Base-by-base conservation (phyloP, 2,329 filamentous ascomycete species). In the Trichoderma atrobrunneum region DNA sequence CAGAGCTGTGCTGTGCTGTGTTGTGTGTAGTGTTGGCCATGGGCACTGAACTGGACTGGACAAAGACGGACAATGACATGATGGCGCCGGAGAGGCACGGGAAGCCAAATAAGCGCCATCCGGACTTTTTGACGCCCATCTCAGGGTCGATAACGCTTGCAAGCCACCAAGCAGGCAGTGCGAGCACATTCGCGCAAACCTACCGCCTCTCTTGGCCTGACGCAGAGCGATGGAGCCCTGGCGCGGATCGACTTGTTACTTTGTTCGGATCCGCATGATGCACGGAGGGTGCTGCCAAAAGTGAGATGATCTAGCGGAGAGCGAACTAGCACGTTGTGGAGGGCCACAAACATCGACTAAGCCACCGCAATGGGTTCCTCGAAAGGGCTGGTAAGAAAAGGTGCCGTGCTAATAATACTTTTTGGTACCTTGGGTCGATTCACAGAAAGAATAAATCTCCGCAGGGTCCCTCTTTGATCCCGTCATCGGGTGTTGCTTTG, bases 301-400 rank as follows among this genome's bases (percentile, higher is more conserved):
- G 57, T 62, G 67, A 70, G 67, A 70, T 62, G 67, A 70, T 62
- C 67, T 70, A 70, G 67, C 67, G 67, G 56, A 70, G 57, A 30
- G 48, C 43, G 64, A 66, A 67, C 64, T 56, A 54, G 39, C 43
- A 69, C 34, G 48, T 36, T 62, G 67, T 70, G 57, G 67, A 70
- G 67, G 57, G 36, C 63, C 51, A 48, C 59, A 26, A 39, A 67
- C 54, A 60, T 68, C 70, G 70, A 72, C 70, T 72, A 72, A 72
- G 70, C 70, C 70, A 72, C 70, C 63, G 28, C 61, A 71, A 48
- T 56, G 65, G 65, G 54, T 69, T 18, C 39, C 26, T 51, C 21
- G 28, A 69, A 54, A 69, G 56, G 65, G 65, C 65, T 60, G 39
- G 56, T 54, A 32, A 62, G 36, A 60, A 60, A 54, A 43, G 16